Conservation (phyloP, 2,329 filamentous ascomycete species). For the Paradendryphiella salina region DNA sequence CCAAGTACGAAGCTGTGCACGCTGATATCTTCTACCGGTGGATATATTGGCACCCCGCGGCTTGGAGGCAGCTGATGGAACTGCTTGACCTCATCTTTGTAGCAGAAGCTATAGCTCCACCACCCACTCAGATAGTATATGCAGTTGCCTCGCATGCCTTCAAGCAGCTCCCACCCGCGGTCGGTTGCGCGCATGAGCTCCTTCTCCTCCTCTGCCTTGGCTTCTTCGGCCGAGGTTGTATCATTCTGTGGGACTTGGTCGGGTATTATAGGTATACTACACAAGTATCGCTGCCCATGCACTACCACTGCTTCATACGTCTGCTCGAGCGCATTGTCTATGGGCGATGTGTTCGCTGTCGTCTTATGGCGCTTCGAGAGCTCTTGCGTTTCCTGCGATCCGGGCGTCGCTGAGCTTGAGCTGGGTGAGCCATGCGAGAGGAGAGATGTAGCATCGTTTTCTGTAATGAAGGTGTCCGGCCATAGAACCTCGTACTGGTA, state of each 20-base stretch:
- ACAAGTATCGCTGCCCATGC: conserved; percentile 74
- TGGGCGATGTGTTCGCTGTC: conserved; percentile 15
- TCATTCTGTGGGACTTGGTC: conserved; percentile 58
- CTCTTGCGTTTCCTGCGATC: conserved; percentile 43
- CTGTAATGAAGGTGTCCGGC: conserved; percentile 70
- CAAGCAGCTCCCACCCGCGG: conserved; percentile 78
- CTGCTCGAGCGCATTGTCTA: conserved; percentile 38
- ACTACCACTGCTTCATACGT: conserved; percentile 76
- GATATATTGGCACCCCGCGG: conserved; percentile 66
- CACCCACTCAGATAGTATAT: conserved; percentile 84
- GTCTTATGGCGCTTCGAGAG: conserved; percentile 39
- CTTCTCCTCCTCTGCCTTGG: conserved; percentile 74
- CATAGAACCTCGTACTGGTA: conserved; percentile 78
- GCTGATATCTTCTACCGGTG: conserved; percentile 75
- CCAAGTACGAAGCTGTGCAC: conserved; percentile 80
- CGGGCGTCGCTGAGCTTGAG: conserved; percentile 32
- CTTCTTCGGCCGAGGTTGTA: conserved; percentile 67
- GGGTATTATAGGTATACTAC: conserved; percentile 74
- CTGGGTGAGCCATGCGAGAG: conserved; percentile 48
- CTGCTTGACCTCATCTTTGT: conserved; percentile 82
- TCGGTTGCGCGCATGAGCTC: conserved; percentile 77
- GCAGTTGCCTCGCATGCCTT: conserved; percentile 75
- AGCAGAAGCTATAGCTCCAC: conserved; percentile 97
- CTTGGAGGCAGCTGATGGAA: conserved; percentile 80
- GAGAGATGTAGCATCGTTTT: conserved; percentile 67